Conservation (phyloP, 371 early-diverging fungal species). For the Apophysomyces sp. region DNA sequence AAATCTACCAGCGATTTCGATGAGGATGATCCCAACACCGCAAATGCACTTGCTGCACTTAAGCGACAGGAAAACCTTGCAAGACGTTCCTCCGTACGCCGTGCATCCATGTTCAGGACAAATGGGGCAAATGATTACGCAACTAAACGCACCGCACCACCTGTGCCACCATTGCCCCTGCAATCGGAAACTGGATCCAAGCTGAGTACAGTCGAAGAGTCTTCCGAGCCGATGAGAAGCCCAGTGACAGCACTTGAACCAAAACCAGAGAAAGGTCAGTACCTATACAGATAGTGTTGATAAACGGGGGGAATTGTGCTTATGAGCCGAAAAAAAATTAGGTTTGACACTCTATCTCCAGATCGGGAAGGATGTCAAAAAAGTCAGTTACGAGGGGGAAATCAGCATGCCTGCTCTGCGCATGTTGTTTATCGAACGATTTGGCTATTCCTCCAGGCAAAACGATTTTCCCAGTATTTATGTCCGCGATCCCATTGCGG, state of each 20-base stretch:
- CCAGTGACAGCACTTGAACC: background rate
- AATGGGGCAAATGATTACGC: slow-evolving; percentile 22
- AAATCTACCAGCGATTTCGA: slow-evolving; percentile 23
- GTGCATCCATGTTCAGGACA: slow-evolving; percentile 45
- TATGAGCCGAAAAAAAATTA: too few species aligned
- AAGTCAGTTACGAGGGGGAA: slow-evolving; percentile 55
- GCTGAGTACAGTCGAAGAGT: slow-evolving; percentile 15
- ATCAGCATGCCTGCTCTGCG: slow-evolving; percentile 59
- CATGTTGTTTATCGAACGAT: slow-evolving; percentile 68
- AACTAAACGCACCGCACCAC: slow-evolving; percentile 26
- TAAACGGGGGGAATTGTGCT: too few species aligned
- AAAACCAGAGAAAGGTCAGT: background rate
- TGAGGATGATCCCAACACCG: slow-evolving; percentile 46
- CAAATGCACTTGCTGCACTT: slow-evolving; percentile 44
- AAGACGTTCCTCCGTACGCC: slow-evolving; percentile 43
- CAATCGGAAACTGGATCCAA: slow-evolving; percentile 2
- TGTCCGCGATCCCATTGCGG: slow-evolving; percentile 59
- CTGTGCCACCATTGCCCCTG: slow-evolving; percentile 37
- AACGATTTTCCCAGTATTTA: slow-evolving; percentile 69
- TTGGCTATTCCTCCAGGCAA: slow-evolving; percentile 60
- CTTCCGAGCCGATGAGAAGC: slow-evolving; percentile 11
- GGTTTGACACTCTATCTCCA: slow-evolving; percentile 51
- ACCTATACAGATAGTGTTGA: background rate
- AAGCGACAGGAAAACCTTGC: slow-evolving; percentile 51
- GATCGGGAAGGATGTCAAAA: slow-evolving; percentile 62